These are phyloP conservation scores for Apiospora marii DNA, from an alignment of 2,329 filamentous ascomycete genomes.

Conservation along the genomic window DNA sequence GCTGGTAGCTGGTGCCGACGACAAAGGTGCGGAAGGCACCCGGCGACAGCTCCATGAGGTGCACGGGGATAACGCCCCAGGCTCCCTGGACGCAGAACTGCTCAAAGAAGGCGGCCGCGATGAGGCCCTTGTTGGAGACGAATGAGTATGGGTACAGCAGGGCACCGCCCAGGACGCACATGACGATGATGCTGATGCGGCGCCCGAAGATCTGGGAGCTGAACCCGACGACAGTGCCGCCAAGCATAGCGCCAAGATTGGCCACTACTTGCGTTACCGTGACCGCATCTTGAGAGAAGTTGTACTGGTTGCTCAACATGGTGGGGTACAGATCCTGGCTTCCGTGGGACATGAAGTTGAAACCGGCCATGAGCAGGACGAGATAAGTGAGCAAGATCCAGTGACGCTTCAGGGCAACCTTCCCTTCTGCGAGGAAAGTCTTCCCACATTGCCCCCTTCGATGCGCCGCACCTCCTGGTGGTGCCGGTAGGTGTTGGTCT, in stretches of 20 bases:
- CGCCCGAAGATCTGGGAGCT: slow-evolving; percentile 74
- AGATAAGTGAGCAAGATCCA: slow-evolving; percentile 84
- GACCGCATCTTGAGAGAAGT: slow-evolving; percentile 60
- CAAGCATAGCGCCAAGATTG: slow-evolving; percentile 73
- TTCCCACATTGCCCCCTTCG: slow-evolving; percentile 64
- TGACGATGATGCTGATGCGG: slow-evolving; percentile 71
- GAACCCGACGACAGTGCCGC: slow-evolving; percentile 74
- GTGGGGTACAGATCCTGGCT: slow-evolving; percentile 70
- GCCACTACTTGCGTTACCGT: slow-evolving; percentile 77
- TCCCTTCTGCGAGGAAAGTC: slow-evolving; percentile 79
- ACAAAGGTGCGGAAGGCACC: slow-evolving; percentile 78
- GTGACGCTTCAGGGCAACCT: slow-evolving; percentile 78
- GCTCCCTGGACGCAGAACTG: slow-evolving; percentile 82
- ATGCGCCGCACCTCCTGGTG: slow-evolving; percentile 68
- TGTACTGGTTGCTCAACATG: slow-evolving; percentile 64
- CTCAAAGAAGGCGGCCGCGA: slow-evolving; percentile 84
- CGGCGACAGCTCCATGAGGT: slow-evolving; percentile 79
- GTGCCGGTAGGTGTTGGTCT: slow-evolving; percentile 77
- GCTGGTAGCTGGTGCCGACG: slow-evolving; percentile 77
- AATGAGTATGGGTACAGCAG: slow-evolving; percentile 87
- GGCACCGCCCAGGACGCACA: slow-evolving; percentile 72
- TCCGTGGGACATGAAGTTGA: slow-evolving; percentile 91
- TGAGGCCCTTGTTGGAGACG: slow-evolving; percentile 66
- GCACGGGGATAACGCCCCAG: slow-evolving; percentile 80
- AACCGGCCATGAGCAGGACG: slow-evolving; percentile 86